Percentiles rank a stretch among this genome's conserved stretches.
Evolutionary conservation across 176 grass and related monocot species (phyloP).

Genomic region (Lolium multiflorum): DNA sequence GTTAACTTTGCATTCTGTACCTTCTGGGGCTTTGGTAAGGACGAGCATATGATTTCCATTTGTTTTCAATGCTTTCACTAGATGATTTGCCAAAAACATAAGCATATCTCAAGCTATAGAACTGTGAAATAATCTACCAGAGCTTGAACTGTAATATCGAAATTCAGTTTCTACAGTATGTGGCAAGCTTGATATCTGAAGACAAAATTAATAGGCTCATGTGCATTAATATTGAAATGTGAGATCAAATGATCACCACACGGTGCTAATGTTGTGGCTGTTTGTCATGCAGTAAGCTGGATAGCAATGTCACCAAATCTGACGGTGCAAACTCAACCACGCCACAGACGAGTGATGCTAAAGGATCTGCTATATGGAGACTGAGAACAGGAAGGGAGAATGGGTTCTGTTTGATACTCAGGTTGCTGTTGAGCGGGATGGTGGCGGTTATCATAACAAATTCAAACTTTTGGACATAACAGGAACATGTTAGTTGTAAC

Average conservation of each 20-base stretch:
- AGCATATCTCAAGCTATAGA: not conserved
- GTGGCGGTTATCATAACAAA: slow-evolving; percentile 38
- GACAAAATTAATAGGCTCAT: not conserved
- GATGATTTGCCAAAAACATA: not conserved
- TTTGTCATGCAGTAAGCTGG: slow-evolving; percentile 59
- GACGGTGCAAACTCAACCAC: slow-evolving; percentile 39
- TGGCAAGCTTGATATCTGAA: not conserved
- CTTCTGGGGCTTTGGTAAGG: not conserved
- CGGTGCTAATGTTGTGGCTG: slow-evolving; percentile 9
- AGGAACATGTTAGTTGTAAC: slow-evolving; percentile 29
- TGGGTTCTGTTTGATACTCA: slow-evolving; percentile 39
- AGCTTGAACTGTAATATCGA: slow-evolving; percentile 7
- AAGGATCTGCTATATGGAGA: slow-evolving; percentile 53
- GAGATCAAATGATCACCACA: not conserved
- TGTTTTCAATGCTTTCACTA: slow-evolving; percentile 8
- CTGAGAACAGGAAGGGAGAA: slow-evolving; percentile 54
- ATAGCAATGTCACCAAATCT: slow-evolving; percentile 50
- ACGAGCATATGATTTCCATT: not conserved
- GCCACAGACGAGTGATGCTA: slow-evolving; percentile 42
- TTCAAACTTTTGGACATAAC: slow-evolving; percentile 73
- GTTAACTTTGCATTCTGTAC: no score
- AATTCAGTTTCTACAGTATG: not conserved
- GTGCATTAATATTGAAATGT: slow-evolving; percentile 6
- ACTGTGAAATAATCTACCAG: not conserved
- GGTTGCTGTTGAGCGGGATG: slow-evolving; percentile 52